Conservation (phyloP, 208 protist species). For the Crithidia thermophila region DNA sequence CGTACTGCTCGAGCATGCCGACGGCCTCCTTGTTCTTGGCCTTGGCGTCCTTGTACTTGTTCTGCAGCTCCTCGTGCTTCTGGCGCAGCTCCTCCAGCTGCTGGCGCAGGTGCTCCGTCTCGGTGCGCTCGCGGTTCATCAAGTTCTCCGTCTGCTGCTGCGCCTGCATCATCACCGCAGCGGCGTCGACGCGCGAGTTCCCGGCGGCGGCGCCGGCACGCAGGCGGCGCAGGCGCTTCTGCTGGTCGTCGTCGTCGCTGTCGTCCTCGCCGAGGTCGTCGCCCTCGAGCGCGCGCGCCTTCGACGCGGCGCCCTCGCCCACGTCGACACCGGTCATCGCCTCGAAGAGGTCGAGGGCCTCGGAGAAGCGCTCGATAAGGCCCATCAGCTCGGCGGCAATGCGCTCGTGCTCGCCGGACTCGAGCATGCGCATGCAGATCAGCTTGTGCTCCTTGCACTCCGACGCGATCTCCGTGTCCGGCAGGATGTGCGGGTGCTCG, state of each 20-base stretch:
- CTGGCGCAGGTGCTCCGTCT: conserved; percentile 56
- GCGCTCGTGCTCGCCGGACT: conserved; percentile 68
- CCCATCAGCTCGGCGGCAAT: conserved; percentile 79
- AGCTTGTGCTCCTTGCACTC: conserved; percentile 87
- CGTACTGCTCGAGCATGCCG: conserved; percentile 64
- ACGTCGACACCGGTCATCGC: conserved; percentile 87
- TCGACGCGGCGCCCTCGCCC: conserved; percentile 72
- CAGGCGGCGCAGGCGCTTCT: conserved; percentile 50
- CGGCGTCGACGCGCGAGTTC: conserved; percentile 34
- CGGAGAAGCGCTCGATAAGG: conserved; percentile 85
- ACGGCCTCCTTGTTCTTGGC: conserved; percentile 85
- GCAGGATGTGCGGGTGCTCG: conserved; percentile 82
- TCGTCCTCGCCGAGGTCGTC: conserved; percentile 54
- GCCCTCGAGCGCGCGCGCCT: conserved; percentile 55
- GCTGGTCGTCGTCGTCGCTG: conserved; percentile 84
- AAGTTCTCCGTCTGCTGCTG: conserved; percentile 81
- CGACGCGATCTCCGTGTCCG: conserved; percentile 79
- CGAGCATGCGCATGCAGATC: conserved; percentile 81
- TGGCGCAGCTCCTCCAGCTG: conserved; percentile 81
- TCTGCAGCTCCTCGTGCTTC: conserved; percentile 87
- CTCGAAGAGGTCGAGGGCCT: conserved; percentile 81
- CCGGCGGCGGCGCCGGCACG: conserved; percentile 11
- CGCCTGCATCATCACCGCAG: conserved; percentile 61
- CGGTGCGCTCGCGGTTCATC: conserved; percentile 66
- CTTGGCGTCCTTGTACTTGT: conserved; percentile 94